Conservation (phyloP, 2,329 filamentous ascomycete species). For the Aspergillus latus region DNA sequence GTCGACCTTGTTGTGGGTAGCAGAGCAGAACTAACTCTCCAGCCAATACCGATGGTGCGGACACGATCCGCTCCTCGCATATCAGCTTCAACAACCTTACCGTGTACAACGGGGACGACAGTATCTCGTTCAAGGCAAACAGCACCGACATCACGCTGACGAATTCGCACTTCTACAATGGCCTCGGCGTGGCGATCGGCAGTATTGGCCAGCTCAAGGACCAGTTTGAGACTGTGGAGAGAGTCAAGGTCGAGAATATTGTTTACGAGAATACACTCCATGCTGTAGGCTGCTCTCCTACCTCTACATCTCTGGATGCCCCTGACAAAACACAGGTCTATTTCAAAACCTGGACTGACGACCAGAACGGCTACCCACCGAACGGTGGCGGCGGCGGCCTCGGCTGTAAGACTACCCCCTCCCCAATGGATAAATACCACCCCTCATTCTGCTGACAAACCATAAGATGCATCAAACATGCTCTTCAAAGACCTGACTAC, state of each 20-base stretch:
- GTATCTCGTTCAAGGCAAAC: conserved; percentile 57
- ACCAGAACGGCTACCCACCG: conserved; percentile 52
- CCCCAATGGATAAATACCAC: too few species aligned
- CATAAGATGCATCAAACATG: conserved; percentile 35
- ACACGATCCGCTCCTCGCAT: conserved; percentile 55
- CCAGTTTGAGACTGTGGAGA: conserved; percentile 51
- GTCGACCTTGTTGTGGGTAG: not conserved
- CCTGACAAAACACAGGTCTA: conserved; percentile 34
- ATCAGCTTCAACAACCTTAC: conserved; percentile 54
- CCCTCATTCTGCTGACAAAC: too few species aligned
- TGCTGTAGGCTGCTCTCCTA: conserved; percentile 28
- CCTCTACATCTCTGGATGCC: not conserved
- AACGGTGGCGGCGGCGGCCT: conserved; percentile 60
- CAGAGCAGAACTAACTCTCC: not conserved
- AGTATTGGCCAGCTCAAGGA: conserved; percentile 57
- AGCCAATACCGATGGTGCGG: conserved; percentile 51
- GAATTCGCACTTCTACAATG: conserved; percentile 51
- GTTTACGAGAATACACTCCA: conserved; percentile 49
- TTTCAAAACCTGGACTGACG: conserved; percentile 61
- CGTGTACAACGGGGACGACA: conserved; percentile 55
- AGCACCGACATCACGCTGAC: conserved; percentile 55
- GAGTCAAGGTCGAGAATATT: conserved; percentile 51
- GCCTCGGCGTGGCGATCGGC: conserved; percentile 57
- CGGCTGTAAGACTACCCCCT: conserved; percentile 45
- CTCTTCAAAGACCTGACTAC: conserved; percentile 37